Percentiles rank a stretch among this genome's conserved stretches.
These are phyloP conservation scores for Cryphonectria nitschkei DNA, from an alignment of 2,329 filamentous ascomycete species.

Conservation along the genomic window DNA sequence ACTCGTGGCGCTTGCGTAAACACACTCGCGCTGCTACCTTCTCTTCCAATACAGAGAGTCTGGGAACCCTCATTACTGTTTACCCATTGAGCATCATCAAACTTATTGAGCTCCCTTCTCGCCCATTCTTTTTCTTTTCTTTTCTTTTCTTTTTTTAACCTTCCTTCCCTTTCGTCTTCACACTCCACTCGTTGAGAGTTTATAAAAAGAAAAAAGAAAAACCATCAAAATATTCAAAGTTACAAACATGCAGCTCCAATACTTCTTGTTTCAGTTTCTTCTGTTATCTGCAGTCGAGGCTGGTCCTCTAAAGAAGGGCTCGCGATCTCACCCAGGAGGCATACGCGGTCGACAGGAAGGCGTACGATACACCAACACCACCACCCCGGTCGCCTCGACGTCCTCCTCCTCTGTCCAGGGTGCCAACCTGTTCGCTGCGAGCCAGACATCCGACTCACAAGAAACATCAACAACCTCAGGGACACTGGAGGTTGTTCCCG, in stretches of 20 bases:
- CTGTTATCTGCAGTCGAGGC: constrained; percentile 29
- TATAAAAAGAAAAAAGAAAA: neutral
- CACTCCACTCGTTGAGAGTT: neutral
- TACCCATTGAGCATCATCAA: neutral
- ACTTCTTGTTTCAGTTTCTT: constrained; percentile 22
- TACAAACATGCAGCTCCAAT: constrained; percentile 17
- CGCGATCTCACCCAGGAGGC: constrained; percentile 15
- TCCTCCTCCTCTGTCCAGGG: constrained; percentile 17
- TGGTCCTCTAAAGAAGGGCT: constrained; percentile 27
- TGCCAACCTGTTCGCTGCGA: neutral
- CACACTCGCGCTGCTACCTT: neutral
- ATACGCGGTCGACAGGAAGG: constrained; percentile 22
- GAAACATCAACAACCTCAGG: neutral
- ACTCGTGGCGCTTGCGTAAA: neutral
- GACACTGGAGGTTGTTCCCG: neutral
- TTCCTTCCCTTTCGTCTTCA: neutral
- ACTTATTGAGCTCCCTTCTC: constrained; percentile 11
- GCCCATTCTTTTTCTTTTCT: constrained; percentile 6
- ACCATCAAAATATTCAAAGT: neutral
- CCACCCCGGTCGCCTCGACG: constrained; percentile 15
- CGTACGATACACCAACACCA: constrained; percentile 13
- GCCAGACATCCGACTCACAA: neutral
- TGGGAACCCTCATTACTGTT: neutral
- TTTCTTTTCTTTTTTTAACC: constrained; percentile 12
- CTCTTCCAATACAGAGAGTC: constrained; percentile 8